Percentiles rank a stretch among this genome's conserved stretches.
phyloP scores from a whole-genome alignment of 495 filamentous ascomycete species.

The Annulohypoxylon stygium region DNA sequence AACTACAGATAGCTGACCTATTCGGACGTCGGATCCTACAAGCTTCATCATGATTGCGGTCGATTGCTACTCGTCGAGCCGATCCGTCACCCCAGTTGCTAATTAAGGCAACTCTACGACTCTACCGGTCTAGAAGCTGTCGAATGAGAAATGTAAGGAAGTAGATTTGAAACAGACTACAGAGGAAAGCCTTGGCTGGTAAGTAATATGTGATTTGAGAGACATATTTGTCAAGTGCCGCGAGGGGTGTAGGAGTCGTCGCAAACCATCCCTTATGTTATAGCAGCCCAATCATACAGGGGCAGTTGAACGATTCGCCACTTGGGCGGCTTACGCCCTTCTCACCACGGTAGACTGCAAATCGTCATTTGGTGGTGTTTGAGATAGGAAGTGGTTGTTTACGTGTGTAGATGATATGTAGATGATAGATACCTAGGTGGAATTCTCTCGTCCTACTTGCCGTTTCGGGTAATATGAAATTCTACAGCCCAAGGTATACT shows the following conservation, averaged over 20 bases:
- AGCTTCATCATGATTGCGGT: neutral
- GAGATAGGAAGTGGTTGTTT: slow-evolving; percentile 11
- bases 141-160: slow-evolving; percentile 24
- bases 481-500: slow-evolving; percentile 5
- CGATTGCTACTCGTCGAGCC: neutral
- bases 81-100: slow-evolving; percentile 9
- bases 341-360: slow-evolving; percentile 36
- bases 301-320: slow-evolving; percentile 39
- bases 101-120: slow-evolving; percentile 26
- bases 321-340: slow-evolving; percentile 36
- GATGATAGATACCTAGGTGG: neutral
- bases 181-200: slow-evolving; percentile 37
- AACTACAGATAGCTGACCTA: neutral
- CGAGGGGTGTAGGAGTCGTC: slow-evolving; percentile 31
- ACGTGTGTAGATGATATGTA: neutral
- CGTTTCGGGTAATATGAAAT: slow-evolving; percentile 23
- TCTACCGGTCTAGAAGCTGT: slow-evolving; percentile 16
- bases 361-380: slow-evolving; percentile 8
- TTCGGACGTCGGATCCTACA: neutral
- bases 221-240: slow-evolving; percentile 38
- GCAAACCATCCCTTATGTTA: slow-evolving; percentile 40
- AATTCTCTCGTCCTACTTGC: slow-evolving; percentile 19
- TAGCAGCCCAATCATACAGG: slow-evolving; percentile 46
- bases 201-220: slow-evolving; percentile 38
- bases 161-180: slow-evolving; percentile 35